Base-by-base conservation (phyloP, 1,139 yeast genomes). In the Diutina rugosa region DNA sequence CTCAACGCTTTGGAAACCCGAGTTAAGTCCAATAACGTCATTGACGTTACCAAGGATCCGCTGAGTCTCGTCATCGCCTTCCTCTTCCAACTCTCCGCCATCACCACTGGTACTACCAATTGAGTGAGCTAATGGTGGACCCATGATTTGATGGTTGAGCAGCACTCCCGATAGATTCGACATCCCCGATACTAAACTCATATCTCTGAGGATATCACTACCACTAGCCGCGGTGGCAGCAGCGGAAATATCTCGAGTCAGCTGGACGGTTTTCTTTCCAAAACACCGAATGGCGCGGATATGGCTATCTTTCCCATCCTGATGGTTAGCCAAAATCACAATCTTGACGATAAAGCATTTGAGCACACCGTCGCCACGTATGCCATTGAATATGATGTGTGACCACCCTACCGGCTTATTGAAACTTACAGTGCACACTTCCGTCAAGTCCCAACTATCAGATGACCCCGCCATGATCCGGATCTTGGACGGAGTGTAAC, bases 241-340 rank as follows among this genome's bases (percentile, higher is more conserved):
- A 32, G 53, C 53, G 4, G 53, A 32, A 2, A 49, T n/a, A 6
- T 30, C 53, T 49, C 53, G 41, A 6, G 53, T 32, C 29, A 32
- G 28, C 21, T 32, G 44, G 10, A 49, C 53, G 14, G 53, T 49
- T 9, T 61, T 60, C 44, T 62, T 62, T 18, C 63, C 63, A 38
- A 58, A 61, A 41, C 63, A 87, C 65, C 68, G 80, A 76, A 93
- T 75, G 0, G 93, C 87, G 56, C 99, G 70, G 7, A 95, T 75
- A 67, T 90, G 98, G 1, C 97, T 86, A 68, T 95, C 99, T 66
- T 93, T 93, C 54, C 99, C 99, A 66, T 90, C 93, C 66, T 91
- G 98, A 64, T 90, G 97, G 65, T 93, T 95, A 1, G 90, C 81
- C 35, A 84, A 72, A 30, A 95, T 78, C n/a, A 80, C 71, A 32